Evolutionary conservation across 495 filamentous ascomycete species (phyloP).

Genomic region (Aspergillus saccharolyticus): DNA sequence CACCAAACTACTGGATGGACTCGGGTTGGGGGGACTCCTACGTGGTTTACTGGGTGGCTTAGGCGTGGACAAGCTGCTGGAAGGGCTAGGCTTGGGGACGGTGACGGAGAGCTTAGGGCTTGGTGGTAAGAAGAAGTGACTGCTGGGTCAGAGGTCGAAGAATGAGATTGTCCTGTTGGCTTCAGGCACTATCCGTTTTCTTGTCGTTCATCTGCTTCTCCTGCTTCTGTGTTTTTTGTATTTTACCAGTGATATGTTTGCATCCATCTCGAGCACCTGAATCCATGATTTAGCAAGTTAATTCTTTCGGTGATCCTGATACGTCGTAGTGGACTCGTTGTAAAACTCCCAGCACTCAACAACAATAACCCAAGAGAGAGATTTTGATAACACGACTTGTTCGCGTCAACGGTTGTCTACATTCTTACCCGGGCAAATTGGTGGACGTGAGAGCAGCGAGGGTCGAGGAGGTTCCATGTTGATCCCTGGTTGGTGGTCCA

Average conservation of each 20-base stretch:
- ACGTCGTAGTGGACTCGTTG: no score
- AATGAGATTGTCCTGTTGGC: background rate
- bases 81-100: constrained; percentile 61
- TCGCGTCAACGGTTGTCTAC: no score
- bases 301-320: no score
- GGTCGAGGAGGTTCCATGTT: no score
- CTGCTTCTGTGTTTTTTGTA: background rate
- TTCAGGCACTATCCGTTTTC: background rate
- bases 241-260: background rate
- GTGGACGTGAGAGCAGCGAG: no score
- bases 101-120: constrained; percentile 43
- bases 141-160: background rate
- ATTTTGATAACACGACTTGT: no score
- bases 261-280: background rate
- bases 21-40: constrained; percentile 70
- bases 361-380: no score
- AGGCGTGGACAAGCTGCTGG: constrained; percentile 67
- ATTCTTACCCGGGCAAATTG: no score
- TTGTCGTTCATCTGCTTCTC: background rate
- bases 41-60: constrained; percentile 70
- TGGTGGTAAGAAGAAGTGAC: constrained; percentile 18
- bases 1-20: constrained; percentile 62
- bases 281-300: background rate
- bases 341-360: no score
- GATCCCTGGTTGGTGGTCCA: no score